Evolutionary conservation across 2,329 filamentous ascomycete genomes (phyloP).

Genomic region (Hymenoscyphus linearis): DNA sequence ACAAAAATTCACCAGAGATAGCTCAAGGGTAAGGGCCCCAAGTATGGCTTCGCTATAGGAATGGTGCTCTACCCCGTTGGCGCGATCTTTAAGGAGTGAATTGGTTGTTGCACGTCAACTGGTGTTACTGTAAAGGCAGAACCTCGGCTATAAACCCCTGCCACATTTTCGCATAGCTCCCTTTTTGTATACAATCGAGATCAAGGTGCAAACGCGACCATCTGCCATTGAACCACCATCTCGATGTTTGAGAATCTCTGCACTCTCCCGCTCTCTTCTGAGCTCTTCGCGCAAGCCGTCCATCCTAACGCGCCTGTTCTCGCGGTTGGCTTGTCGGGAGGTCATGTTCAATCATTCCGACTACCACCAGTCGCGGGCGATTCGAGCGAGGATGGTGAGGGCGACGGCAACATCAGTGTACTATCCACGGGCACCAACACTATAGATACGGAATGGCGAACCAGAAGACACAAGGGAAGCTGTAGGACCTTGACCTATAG

Average conservation of each 20-base stretch:
- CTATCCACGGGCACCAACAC: slow-evolving; percentile 61
- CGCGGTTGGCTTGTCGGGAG: slow-evolving; percentile 76
- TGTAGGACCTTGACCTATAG: slow-evolving; percentile 78
- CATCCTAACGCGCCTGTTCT: slow-evolving; percentile 82
- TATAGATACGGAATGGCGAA: slow-evolving; percentile 81
- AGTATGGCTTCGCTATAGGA: too few relatives aligned
- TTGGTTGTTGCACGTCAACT: too few relatives aligned
- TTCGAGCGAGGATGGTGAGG: slow-evolving; percentile 42
- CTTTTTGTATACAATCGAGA: not conserved
- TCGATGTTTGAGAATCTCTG: slow-evolving; percentile 70
- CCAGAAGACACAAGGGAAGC: slow-evolving; percentile 87
- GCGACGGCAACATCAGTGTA: slow-evolving; percentile 39
- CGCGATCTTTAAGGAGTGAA: too few relatives aligned
- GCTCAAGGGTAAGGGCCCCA: too few relatives aligned
- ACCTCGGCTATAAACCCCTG: not conserved
- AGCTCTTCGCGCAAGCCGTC: slow-evolving; percentile 82
- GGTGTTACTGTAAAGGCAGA: not conserved
- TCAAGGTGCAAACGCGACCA: not conserved
- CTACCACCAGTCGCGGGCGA: slow-evolving; percentile 52
- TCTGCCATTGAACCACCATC: not conserved
- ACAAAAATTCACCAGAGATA: too few relatives aligned
- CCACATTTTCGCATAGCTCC: not conserved
- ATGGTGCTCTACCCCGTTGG: too few relatives aligned
- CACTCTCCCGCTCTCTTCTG: slow-evolving; percentile 76
- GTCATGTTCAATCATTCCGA: slow-evolving; percentile 80